These are phyloP conservation scores for Amanita inopinata DNA, from an alignment of 768 basidiomycete species.

Conservation along the genomic window DNA sequence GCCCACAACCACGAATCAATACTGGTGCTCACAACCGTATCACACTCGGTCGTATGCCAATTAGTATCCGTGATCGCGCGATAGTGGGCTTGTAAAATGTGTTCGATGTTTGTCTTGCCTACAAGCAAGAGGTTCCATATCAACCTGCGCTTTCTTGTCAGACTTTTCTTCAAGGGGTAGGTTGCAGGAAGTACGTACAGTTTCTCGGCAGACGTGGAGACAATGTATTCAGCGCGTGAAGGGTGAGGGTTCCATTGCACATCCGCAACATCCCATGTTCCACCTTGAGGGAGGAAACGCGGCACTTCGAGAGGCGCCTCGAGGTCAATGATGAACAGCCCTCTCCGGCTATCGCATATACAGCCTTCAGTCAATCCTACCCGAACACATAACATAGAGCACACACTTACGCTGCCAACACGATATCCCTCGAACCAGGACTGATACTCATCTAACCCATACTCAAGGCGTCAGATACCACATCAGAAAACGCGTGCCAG, in stretches of 20 bases:
- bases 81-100: constrained; percentile 82
- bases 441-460: constrained; percentile 76
- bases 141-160: constrained; percentile 34
- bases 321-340: constrained; percentile 92
- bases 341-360: constrained; percentile 49
- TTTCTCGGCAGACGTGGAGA: constrained; percentile 84
- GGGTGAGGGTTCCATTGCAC: constrained; percentile 90
- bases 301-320: constrained; percentile 81
- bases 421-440: constrained; percentile 80
- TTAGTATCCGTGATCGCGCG: constrained; percentile 98
- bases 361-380: not conserved
- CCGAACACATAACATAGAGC: not conserved
- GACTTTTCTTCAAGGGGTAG: not conserved
- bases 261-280: constrained; percentile 92
- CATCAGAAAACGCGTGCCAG: not conserved
- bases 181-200: constrained; percentile 38
- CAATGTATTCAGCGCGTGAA: constrained; percentile 67
- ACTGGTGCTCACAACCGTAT: constrained; percentile 80
- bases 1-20: constrained; percentile 93
- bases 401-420: constrained; percentile 69
- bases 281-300: constrained; percentile 91
- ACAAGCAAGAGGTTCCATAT: constrained; percentile 87
- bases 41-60: constrained; percentile 84
- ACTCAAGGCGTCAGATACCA: constrained; percentile 9
- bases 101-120: constrained; percentile 73